Evolutionary conservation across 2,329 filamentous ascomycete genomes (phyloP).

Genomic region (Xylariomycetidae sp.): DNA sequence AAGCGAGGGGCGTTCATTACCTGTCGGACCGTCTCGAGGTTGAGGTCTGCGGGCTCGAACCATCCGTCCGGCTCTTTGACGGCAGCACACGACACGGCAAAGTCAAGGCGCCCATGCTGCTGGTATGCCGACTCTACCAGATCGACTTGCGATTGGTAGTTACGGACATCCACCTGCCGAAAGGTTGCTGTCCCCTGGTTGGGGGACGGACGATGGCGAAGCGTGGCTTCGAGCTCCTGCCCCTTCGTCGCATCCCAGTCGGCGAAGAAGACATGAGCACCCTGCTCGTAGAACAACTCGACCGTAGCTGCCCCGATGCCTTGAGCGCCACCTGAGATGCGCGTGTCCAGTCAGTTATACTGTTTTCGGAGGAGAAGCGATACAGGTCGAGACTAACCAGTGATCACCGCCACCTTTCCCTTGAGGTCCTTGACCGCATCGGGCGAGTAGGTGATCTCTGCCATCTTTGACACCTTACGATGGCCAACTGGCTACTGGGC

Average conservation of each 20-base stretch:
- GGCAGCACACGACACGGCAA: slow-evolving; percentile 2
- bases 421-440: not conserved
- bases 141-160: slow-evolving; percentile 1
- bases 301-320: slow-evolving; percentile 2
- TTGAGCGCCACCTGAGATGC: slow-evolving; percentile 2
- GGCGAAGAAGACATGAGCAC: slow-evolving; percentile 1
- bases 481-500: too few relatives aligned
- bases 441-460: slow-evolving; percentile 1
- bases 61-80: slow-evolving; percentile 2
- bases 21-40: slow-evolving; percentile 1
- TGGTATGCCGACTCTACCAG: slow-evolving; percentile 1
- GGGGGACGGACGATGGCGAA: not conserved
- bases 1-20: not conserved
- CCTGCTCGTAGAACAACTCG: not conserved
- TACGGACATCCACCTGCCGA: slow-evolving; percentile 1
- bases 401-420: slow-evolving; percentile 2
- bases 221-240: not conserved
- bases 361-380: not conserved
- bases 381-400: not conserved
- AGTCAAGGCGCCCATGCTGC: not conserved
- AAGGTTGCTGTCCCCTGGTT: not conserved
- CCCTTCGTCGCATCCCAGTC: slow-evolving; percentile 2
- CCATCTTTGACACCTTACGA: too few relatives aligned
- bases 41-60: slow-evolving; percentile 2
- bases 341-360: not conserved